Evolutionary conservation across 2,329 filamentous ascomycete genomes (phyloP), one percentile per base, ranked within the genome.

Genomic region (Drechslerella dactyloides): DNA sequence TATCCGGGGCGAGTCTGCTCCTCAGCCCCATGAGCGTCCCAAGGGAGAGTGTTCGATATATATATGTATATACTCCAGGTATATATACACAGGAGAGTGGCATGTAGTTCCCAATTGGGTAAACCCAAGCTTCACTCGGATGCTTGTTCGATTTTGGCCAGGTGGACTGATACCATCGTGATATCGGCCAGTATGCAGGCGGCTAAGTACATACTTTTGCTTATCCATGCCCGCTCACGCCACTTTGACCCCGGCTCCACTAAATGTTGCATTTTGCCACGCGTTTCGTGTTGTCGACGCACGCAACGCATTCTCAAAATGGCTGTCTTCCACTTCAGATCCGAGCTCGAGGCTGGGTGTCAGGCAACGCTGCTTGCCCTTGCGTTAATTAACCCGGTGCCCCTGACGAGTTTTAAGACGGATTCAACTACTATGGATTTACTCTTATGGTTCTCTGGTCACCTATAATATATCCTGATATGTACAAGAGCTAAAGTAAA

Each of bases 231-330:
- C 58, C 33, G 52, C 51, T 52, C 58, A 53, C 52, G 52, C 52
- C 58, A 62, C 58, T 54, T 54, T 60, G 37, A 15, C 30, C 40
- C 13, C 17, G 23, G 59, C 51, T 35, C 59, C 59, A 63, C 59
- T 63, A 55, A 46, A 48, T 56, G 61, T 65, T 65, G 61, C 21
- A 65, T 65, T 65, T 52, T 40, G 3, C 5, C 1, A 11, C 6
- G 33, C 17, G 2, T 5, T 40, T 37, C 21, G 60, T 24, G 60
- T 64, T 64, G 60, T 56, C 42, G 23, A 56, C 52, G 23, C 24
- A 52, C 24, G 23, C 51, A 60, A n/a, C 37, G 15, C 37, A 17
- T 6, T 8, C 8, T 33, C 27, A 3, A 8, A n/a, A n/a, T n/a
- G n/a, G n/a, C n/a, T n/a, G n/a, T n/a, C n/a, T n/a, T n/a, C n/a